These are phyloP conservation scores for Vachellia pachyceras DNA, from an alignment of 306 rosid genomes.

Conservation along the genomic window DNA sequence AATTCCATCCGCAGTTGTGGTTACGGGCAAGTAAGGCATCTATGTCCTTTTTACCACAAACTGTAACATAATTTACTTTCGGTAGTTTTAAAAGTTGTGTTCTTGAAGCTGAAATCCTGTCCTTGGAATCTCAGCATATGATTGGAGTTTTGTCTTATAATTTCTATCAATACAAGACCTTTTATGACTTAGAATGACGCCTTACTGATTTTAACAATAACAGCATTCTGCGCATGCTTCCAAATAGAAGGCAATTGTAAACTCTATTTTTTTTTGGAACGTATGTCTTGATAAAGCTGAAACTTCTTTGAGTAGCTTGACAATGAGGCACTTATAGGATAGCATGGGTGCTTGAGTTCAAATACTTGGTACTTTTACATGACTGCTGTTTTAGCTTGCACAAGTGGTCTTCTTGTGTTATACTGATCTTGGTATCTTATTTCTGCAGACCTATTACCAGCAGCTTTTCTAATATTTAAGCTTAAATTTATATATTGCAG, in stretches of 20 bases:
- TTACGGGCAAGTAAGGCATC: conserved; percentile 64
- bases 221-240: conserved; percentile 26
- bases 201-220: not conserved
- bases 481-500: conserved; percentile 47
- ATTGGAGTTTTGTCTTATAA: not conserved
- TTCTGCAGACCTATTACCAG: conserved; percentile 1
- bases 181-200: not conserved
- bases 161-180: not conserved
- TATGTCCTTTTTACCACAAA: conserved; percentile 17
- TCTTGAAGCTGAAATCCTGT: conserved; percentile 11
- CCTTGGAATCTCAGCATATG: conserved; percentile 21
- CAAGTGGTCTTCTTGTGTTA: conserved; percentile 7
- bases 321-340: conserved; percentile 2
- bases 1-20: conserved; percentile 79
- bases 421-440: conserved; percentile 25
- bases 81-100: not conserved
- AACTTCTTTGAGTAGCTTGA: conserved; percentile 10
- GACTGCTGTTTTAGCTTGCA: not conserved
- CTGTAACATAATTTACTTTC: conserved; percentile 9
- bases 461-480: not conserved
- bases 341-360: conserved; percentile 6
- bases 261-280: not conserved
- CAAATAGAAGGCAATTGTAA: not conserved
- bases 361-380: conserved; percentile 19
- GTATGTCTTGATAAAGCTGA: conserved; percentile 20